Conservation (phyloP, 164 flowering plant genomes). For the Sedum album region DNA sequence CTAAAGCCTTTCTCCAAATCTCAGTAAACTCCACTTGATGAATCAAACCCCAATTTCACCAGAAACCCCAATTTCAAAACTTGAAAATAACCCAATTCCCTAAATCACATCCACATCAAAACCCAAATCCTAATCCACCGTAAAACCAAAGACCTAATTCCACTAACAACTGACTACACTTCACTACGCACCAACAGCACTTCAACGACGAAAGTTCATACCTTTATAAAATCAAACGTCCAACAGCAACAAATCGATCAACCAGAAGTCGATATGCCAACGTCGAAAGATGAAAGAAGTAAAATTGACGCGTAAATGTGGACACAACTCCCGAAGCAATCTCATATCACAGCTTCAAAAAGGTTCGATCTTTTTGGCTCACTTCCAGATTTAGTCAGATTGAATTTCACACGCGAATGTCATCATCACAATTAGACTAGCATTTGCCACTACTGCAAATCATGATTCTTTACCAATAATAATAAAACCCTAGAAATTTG, state of each 20-base stretch:
- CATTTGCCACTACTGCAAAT: neutral
- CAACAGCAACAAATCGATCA: neutral
- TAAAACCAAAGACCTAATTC: neutral
- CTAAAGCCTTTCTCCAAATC: neutral
- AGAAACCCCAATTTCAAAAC: conserved; percentile 3
- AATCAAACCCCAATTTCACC: neutral
- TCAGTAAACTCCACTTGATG: neutral
- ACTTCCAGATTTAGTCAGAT: neutral
- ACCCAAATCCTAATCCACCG: neutral
- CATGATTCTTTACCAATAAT: neutral
- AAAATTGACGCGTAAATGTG: neutral
- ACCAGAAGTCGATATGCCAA: neutral
- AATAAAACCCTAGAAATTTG: neutral
- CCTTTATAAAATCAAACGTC: neutral
- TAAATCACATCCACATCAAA: neutral
- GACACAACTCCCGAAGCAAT: neutral
- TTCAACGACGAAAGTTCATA: neutral
- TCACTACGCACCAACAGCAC: neutral
- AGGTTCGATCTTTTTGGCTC: neutral
- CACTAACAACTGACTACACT: neutral
- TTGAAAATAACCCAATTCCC: neutral
- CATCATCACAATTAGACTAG: neutral
- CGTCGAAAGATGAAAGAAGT: neutral
- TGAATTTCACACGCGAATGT: conserved; percentile 1
- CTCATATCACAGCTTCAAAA: neutral